phyloP scores from a whole-genome alignment of 2,329 filamentous ascomycete genomes.

The Teratosphaeria viscida region DNA sequence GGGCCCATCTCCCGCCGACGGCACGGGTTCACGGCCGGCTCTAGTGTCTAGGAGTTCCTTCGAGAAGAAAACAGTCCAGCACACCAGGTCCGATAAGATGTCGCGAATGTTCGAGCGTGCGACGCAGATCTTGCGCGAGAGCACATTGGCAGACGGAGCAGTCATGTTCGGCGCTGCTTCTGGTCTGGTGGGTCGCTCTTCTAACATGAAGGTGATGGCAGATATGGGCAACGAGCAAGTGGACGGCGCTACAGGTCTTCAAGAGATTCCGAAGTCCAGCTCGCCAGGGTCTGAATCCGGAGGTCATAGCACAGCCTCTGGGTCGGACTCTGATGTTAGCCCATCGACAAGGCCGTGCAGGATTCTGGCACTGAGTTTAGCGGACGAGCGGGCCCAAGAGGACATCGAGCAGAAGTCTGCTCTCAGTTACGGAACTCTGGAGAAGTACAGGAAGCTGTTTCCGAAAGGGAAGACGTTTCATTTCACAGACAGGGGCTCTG shows the following conservation, averaged over 20 bases:
- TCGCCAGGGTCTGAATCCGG: slow-evolving; percentile 1
- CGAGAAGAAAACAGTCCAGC: background rate
- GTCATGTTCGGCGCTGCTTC: slow-evolving; percentile 19
- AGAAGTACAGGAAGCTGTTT: slow-evolving; percentile 19
- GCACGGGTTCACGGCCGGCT: background rate
- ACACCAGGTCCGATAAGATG: slow-evolving; percentile 7
- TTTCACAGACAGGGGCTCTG: slow-evolving; percentile 17
- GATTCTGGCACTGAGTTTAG: slow-evolving; percentile 15
- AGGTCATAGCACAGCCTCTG: slow-evolving; percentile 4
- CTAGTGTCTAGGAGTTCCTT: background rate
- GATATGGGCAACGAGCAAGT: slow-evolving; percentile 1
- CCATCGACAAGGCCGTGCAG: slow-evolving; percentile 10
- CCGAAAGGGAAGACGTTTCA: slow-evolving; percentile 19
- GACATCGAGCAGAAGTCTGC: slow-evolving; percentile 15
- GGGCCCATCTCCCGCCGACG: background rate
- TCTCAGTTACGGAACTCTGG: slow-evolving; percentile 15
- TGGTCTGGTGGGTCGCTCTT: slow-evolving; percentile 1
- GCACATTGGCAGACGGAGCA: slow-evolving; percentile 20
- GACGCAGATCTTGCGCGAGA: slow-evolving; percentile 19
- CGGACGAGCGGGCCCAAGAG: slow-evolving; percentile 12
- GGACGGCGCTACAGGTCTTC: slow-evolving; percentile 9
- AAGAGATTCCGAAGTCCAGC: slow-evolving; percentile 3
- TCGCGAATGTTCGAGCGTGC: slow-evolving; percentile 15
- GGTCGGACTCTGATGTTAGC: slow-evolving; percentile 9
- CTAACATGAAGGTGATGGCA: slow-evolving; percentile 9